phyloP scores from a whole-genome alignment of 805 yeast genomes.

The Clavispora santaluciae region DNA sequence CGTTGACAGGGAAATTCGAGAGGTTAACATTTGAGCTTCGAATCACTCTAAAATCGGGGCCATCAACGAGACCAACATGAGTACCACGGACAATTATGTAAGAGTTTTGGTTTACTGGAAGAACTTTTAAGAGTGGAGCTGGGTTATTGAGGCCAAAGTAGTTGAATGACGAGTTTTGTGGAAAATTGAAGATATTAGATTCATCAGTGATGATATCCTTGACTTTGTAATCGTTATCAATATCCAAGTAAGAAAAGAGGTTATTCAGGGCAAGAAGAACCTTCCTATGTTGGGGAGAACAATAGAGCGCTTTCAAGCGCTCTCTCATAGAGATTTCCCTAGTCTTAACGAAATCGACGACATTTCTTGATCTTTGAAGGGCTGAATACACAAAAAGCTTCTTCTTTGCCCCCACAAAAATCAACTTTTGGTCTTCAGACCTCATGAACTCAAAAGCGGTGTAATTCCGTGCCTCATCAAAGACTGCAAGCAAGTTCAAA shows the following conservation, averaged over 20 bases:
- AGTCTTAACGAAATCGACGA: constrained; percentile 22
- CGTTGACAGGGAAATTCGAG: constrained; percentile 20
- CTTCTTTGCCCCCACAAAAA: constrained; percentile 28
- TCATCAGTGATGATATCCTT: constrained; percentile 18
- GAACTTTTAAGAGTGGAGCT: constrained; percentile 24
- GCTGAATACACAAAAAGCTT: constrained; percentile 24
- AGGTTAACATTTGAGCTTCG: constrained; percentile 21
- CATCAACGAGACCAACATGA: constrained; percentile 19
- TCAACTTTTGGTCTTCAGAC: constrained; percentile 15
- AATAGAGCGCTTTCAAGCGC: constrained; percentile 20
- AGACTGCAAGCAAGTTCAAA: constrained; percentile 26
- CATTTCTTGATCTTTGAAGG: constrained; percentile 26
- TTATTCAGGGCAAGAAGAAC: constrained; percentile 16
- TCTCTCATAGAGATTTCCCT: constrained; percentile 28
- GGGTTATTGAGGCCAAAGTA: constrained; percentile 34
- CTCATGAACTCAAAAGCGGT: constrained; percentile 16
- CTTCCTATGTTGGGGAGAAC: constrained; percentile 5
- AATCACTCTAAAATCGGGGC: constrained; percentile 5
- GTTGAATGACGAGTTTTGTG: constrained; percentile 27
- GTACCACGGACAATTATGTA: constrained; percentile 31
- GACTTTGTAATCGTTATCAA: constrained; percentile 13
- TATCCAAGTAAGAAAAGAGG: constrained; percentile 8
- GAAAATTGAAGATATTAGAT: constrained; percentile 13
- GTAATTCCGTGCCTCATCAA: constrained; percentile 22
- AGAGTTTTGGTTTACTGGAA: constrained; percentile 10